phyloP scores from a whole-genome alignment of 352 stramenopile species.

The Globisporangium cylindrosporum region DNA sequence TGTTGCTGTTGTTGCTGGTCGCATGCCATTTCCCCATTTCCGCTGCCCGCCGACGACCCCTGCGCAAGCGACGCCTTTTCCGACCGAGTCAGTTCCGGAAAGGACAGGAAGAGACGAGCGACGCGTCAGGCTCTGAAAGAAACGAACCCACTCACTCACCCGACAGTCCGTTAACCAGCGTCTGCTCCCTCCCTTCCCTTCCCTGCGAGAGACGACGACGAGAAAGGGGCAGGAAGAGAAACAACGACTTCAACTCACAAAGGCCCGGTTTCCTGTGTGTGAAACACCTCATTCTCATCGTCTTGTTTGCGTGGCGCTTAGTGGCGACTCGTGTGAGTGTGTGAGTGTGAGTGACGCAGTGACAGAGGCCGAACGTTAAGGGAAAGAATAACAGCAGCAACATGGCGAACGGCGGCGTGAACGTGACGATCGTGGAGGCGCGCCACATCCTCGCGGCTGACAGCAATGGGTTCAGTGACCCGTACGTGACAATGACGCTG shows the following conservation, averaged over 20 bases:
- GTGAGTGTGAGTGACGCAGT: background rate
- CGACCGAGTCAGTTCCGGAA: background rate
- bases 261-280: background rate
- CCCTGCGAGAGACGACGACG: background rate
- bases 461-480: constrained; percentile 64
- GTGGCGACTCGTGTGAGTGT: background rate
- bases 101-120: constrained; percentile 1
- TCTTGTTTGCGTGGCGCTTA: background rate
- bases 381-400: background rate
- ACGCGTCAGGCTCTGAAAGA: constrained; percentile 6
- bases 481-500: constrained; percentile 69
- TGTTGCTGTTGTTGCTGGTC: background rate
- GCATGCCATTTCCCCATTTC: constrained; percentile 3
- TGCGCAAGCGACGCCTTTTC: background rate
- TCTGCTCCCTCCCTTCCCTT: background rate
- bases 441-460: constrained; percentile 64
- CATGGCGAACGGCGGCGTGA: constrained; percentile 20
- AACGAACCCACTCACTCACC: background rate
- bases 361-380: background rate
- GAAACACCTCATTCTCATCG: background rate
- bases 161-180: background rate
- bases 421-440: constrained; percentile 59
- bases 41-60: background rate
- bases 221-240: background rate
- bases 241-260: constrained; percentile 3